A percentile compares a stretch with the other conserved stretches of the same genome.
Conservation (phyloP, 2,329 filamentous ascomycete species). For the Clathrospora elynae region DNA sequence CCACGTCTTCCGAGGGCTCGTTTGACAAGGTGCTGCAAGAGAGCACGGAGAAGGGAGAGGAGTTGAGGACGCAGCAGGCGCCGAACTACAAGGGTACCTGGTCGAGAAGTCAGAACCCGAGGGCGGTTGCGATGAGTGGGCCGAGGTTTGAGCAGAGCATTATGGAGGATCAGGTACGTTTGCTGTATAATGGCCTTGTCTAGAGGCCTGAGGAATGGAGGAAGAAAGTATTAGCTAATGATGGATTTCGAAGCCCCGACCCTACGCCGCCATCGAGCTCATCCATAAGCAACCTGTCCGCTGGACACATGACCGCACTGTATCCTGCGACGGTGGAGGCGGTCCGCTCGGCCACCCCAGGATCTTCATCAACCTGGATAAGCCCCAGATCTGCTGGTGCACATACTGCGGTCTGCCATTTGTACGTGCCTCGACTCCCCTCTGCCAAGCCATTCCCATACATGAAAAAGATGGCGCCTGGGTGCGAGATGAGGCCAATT, state of each 20-base stretch:
- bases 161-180: slow-evolving; percentile 82
- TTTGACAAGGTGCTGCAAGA: slow-evolving; percentile 62
- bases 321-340: slow-evolving; percentile 90
- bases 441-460: too few relatives aligned
- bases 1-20: slow-evolving; percentile 57
- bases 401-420: slow-evolving; percentile 93
- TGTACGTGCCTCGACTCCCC: slow-evolving; percentile 62
- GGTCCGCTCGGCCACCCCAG: slow-evolving; percentile 87
- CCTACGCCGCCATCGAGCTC: slow-evolving; percentile 88
- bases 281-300: slow-evolving; percentile 94
- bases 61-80: slow-evolving; percentile 70
- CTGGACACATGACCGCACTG: slow-evolving; percentile 83
- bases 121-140: slow-evolving; percentile 84
- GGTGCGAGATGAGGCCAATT: too few relatives aligned
- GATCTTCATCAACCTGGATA: slow-evolving; percentile 98
- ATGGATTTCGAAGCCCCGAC: slow-evolving; percentile 69
- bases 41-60: slow-evolving; percentile 58
- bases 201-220: not conserved
- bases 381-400: slow-evolving; percentile 89
- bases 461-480: too few relatives aligned
- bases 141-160: slow-evolving; percentile 97
- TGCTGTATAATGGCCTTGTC: not conserved
- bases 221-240: slow-evolving; percentile 26
- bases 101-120: slow-evolving; percentile 83
- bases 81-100: slow-evolving; percentile 83